phyloP scores from a whole-genome alignment of 208 protist genomes.

The Acanthamoeba divionensis region DNA sequence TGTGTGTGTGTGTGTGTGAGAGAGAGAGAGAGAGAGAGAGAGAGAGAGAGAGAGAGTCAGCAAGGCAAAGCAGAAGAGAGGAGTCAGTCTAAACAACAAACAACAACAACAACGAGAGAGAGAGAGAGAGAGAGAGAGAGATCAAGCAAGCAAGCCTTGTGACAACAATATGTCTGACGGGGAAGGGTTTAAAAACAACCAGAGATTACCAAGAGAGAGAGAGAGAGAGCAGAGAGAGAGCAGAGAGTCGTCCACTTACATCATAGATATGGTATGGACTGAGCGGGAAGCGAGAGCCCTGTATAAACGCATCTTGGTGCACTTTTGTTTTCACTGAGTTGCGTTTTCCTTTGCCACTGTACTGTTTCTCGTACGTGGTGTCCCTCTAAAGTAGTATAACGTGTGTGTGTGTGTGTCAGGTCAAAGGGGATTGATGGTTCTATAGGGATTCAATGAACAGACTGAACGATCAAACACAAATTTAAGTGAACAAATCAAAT shows the following conservation, averaged over 20 bases:
- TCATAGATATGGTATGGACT: background rate
- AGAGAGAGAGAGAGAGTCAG: background rate
- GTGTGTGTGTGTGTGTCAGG: background rate
- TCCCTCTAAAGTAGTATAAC: background rate
- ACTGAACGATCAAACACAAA: background rate
- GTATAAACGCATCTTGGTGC: background rate
- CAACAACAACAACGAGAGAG: background rate
- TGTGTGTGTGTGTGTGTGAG: too few species aligned
- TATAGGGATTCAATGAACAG: too few species aligned
- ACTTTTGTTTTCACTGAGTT: background rate
- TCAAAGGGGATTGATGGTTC: too few species aligned
- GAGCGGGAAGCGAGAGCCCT: conserved; percentile 23
- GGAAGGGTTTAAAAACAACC: too few species aligned
- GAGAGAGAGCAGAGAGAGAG: background rate
- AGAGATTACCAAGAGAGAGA: too few species aligned
- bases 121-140: background rate
- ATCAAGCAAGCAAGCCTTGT: background rate
- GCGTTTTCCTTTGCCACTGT: background rate
- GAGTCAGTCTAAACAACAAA: background rate
- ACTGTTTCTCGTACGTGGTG: background rate
- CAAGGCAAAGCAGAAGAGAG: background rate
- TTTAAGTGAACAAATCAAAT: background rate
- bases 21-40: background rate
- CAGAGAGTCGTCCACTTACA: too few species aligned
- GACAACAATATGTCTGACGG: too few species aligned